A percentile compares a stretch with the other conserved stretches of the same genome.
Conservation (phyloP, 176 grass and related monocot genomes). For the Aegilops umbellulata region DNA sequence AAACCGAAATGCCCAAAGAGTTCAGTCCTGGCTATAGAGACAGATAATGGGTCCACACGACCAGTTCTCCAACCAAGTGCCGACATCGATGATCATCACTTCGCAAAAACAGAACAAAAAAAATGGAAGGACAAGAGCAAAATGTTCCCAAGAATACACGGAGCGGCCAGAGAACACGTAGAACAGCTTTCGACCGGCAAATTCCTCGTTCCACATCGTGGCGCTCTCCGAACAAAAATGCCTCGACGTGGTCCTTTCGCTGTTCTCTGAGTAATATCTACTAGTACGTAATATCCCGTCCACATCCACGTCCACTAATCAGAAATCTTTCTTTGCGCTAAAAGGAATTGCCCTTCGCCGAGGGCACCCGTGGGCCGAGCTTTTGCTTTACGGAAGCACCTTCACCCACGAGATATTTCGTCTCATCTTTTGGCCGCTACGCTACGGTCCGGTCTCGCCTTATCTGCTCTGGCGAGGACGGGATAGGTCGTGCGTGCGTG, state of each 20-base stretch:
- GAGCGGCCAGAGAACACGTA: background rate
- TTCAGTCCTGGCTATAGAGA: too few species aligned
- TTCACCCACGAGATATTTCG: constrained; percentile 11
- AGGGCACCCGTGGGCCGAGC: constrained; percentile 4
- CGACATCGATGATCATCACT: background rate
- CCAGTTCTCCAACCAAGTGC: background rate
- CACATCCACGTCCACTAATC: background rate
- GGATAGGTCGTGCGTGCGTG: background rate
- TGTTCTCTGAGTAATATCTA: background rate
- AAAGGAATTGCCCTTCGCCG: background rate
- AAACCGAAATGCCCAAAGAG: too few species aligned
- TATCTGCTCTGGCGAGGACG: background rate
- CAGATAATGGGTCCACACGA: too few species aligned
- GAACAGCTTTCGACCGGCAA: background rate
- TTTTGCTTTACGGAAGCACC: background rate
- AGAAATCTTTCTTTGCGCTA: background rate
- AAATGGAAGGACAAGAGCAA: background rate
- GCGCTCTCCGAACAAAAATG: background rate
- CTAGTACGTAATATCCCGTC: background rate
- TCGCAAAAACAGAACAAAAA: too few species aligned
- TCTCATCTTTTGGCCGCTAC: background rate
- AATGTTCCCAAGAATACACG: background rate
- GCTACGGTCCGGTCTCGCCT: background rate
- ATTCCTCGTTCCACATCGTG: background rate
- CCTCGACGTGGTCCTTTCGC: background rate